Evolutionary conservation across 768 basidiomycete genomes (phyloP).

Genomic region (Ephemerocybe angulata): DNA sequence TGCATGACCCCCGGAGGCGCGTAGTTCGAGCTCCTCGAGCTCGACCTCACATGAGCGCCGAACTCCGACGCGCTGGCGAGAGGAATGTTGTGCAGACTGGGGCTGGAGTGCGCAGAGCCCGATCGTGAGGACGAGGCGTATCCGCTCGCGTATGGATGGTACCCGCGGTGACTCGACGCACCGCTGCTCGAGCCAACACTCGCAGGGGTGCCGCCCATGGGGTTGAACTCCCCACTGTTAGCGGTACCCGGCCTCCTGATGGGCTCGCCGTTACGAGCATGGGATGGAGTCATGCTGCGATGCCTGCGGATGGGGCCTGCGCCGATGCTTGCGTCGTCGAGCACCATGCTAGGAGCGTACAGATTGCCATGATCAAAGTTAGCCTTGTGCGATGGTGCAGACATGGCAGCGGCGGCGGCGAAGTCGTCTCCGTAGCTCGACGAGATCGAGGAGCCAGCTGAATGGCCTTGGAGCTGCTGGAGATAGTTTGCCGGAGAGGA

Average conservation of each 20-base stretch:
- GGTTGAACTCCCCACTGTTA: slow-evolving; percentile 34
- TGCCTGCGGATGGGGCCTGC: slow-evolving; percentile 67
- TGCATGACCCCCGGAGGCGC: slow-evolving; percentile 23
- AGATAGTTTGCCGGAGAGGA: slow-evolving; percentile 25
- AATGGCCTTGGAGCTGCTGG: slow-evolving; percentile 17
- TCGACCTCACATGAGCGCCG: slow-evolving; percentile 28
- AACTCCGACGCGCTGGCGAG: slow-evolving; percentile 30
- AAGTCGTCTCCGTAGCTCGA: slow-evolving; percentile 34
- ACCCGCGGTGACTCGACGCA: slow-evolving; percentile 39
- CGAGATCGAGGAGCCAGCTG: slow-evolving; percentile 28
- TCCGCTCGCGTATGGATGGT: slow-evolving; percentile 54
- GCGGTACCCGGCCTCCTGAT: slow-evolving; percentile 47
- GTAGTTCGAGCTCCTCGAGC: slow-evolving; percentile 40
- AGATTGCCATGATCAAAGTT: slow-evolving; percentile 57
- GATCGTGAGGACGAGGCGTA: slow-evolving; percentile 31
- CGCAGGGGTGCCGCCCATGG: slow-evolving; percentile 31
- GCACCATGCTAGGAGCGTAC: slow-evolving; percentile 41
- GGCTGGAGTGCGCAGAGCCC: slow-evolving; percentile 44
- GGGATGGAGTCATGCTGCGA: slow-evolving; percentile 73
- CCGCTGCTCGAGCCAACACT: slow-evolving; percentile 28
- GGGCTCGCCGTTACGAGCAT: slow-evolving; percentile 49
- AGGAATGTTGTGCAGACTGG: slow-evolving; percentile 38
- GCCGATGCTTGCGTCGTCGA: slow-evolving; percentile 30
- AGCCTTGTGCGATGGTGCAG: slow-evolving; percentile 68
- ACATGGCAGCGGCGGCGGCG: slow-evolving; percentile 44